Evolutionary conservation across 768 basidiomycete genomes (phyloP).

Genomic region (Auricularia sp.): DNA sequence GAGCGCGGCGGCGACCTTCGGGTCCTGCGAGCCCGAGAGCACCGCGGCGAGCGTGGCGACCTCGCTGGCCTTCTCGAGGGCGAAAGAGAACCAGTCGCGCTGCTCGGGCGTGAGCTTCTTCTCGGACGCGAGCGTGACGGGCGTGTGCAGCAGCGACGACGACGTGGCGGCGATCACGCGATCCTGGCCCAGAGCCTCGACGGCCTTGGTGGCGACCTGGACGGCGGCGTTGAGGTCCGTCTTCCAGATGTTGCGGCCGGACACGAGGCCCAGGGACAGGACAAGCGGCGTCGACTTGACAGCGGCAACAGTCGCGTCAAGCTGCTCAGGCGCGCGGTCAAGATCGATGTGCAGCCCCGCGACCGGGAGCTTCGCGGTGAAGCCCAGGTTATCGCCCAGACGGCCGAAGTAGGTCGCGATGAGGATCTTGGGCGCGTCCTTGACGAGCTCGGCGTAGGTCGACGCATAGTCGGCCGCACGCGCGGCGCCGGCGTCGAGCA

Average conservation of each 20-base stretch:
- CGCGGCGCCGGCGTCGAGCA: conserved; percentile 71
- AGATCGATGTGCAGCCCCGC: conserved; percentile 95
- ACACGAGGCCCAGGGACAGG: conserved; percentile 91
- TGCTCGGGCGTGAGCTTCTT: conserved; percentile 80
- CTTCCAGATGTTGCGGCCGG: conserved; percentile 99
- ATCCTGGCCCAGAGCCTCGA: conserved; percentile 71
- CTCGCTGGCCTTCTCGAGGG: conserved; percentile 89
- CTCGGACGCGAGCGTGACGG: conserved; percentile 90
- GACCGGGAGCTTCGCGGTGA: conserved; percentile 84
- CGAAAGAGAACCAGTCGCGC: conserved; percentile 98
- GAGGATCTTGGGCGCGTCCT: conserved; percentile 83
- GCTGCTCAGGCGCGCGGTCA: conserved; percentile 84
- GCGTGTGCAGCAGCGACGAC: conserved; percentile 96
- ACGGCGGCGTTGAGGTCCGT: conserved; percentile 79
- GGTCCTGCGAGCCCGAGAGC: conserved; percentile 76
- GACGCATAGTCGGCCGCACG: conserved; percentile 71
- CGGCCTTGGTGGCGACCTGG: conserved; percentile 73
- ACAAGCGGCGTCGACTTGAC: conserved; percentile 72
- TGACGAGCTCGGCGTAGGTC: conserved; percentile 72
- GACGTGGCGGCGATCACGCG: conserved; percentile 93
- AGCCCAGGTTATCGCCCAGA: conserved; percentile 84
- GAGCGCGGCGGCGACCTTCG: conserved; percentile 57
- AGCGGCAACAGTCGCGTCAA: conserved; percentile 70
- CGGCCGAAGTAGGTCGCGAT: conserved; percentile 96
- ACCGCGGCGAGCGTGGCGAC: conserved; percentile 79